Evolutionary conservation across 2,329 filamentous ascomycete genomes (phyloP).

Genomic region (Beauveria sp.): DNA sequence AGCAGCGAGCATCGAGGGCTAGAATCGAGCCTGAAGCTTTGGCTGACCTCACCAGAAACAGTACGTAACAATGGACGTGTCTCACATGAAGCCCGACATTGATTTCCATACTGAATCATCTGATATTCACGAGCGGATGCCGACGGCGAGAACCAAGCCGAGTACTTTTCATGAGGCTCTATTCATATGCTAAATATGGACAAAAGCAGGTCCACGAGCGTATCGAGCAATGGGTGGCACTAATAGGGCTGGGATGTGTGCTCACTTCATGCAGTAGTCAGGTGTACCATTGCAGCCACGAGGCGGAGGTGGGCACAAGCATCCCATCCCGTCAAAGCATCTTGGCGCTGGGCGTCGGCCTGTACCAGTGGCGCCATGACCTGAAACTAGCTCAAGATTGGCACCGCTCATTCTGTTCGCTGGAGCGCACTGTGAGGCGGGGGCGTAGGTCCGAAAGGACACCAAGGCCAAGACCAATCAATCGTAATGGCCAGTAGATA

Average conservation of each 20-base stretch:
- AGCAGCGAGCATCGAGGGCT: background rate
- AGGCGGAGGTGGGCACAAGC: background rate
- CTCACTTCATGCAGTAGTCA: no score
- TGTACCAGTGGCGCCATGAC: conserved; percentile 4
- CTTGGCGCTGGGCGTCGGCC: background rate
- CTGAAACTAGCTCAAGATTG: conserved; percentile 8
- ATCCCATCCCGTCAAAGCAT: background rate
- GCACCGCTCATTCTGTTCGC: background rate
- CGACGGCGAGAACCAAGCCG: background rate
- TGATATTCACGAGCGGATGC: background rate
- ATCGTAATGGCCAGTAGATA: background rate
- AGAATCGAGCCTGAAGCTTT: background rate
- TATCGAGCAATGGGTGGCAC: no score
- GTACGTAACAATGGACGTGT: background rate
- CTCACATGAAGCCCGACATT: background rate
- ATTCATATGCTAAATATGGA: background rate
- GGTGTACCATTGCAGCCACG: background rate
- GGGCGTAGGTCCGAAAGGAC: conserved; percentile 4
- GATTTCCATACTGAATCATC: background rate
- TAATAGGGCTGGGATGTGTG: no score
- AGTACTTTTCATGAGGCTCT: background rate
- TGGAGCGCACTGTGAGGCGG: background rate
- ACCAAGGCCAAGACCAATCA: background rate
- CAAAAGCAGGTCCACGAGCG: background rate
- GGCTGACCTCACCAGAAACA: background rate